phyloP scores from a whole-genome alignment of 345 rosid genomes.

The Dipteronia sinensis region DNA sequence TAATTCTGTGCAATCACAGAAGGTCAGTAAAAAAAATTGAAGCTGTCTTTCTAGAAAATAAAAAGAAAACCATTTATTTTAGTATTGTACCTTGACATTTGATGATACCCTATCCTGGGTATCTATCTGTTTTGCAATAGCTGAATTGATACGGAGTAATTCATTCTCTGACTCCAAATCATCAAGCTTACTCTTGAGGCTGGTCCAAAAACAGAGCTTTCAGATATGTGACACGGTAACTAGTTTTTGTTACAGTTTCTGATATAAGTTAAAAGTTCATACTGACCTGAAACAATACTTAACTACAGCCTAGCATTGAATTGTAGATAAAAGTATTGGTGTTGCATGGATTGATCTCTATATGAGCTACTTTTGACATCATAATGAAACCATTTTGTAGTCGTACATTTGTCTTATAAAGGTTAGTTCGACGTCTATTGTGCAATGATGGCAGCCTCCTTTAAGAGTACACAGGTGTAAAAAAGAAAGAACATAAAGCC shows the following conservation, averaged over 20 bases:
- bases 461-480: too few species aligned
- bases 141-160: conserved; percentile 38
- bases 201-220: conserved; percentile 24
- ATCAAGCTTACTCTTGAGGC: conserved; percentile 46
- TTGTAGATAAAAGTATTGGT: background rate
- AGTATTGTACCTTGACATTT: conserved; percentile 37
- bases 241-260: conserved; percentile 4
- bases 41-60: background rate
- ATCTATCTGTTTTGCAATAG: conserved; percentile 34
- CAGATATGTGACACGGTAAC: conserved; percentile 2
- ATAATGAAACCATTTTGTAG: background rate
- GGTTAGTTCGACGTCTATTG: background rate
- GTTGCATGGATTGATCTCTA: background rate
- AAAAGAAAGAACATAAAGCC: too few species aligned
- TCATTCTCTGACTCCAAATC: conserved; percentile 56
- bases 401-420: background rate
- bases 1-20: conserved; percentile 35
- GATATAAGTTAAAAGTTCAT: background rate
- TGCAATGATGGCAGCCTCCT: too few species aligned
- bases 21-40: conserved; percentile 18
- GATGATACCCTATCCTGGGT: conserved; percentile 30
- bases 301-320: background rate
- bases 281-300: conserved; percentile 1
- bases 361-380: background rate
- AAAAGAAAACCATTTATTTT: background rate